A percentile compares a stretch with the other conserved stretches of the same genome.
Conservation (phyloP, 1,139 yeast genomes). For the Martiniozyma asiatica region DNA sequence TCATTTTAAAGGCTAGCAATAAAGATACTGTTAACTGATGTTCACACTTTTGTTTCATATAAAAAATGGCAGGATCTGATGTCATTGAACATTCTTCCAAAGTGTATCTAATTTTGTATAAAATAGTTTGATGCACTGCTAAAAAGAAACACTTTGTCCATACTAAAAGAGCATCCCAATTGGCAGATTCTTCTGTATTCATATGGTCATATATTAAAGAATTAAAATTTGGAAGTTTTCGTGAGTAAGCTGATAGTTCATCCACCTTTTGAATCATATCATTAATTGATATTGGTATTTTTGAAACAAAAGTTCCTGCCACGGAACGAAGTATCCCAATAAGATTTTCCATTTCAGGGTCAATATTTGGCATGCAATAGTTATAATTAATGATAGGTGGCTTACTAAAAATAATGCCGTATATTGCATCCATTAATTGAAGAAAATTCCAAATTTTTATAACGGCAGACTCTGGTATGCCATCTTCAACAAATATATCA, state of each 20-base stretch:
- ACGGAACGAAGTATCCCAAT: slow-evolving; percentile 6
- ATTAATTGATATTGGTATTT: slow-evolving; percentile 7
- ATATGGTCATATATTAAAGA: background rate
- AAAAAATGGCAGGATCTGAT: background rate
- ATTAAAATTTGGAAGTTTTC: slow-evolving; percentile 5
- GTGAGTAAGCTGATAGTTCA: slow-evolving; percentile 5
- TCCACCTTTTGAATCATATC: slow-evolving; percentile 6
- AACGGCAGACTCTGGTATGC: slow-evolving; percentile 1
- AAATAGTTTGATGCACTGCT: slow-evolving; percentile 2
- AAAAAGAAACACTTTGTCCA: background rate
- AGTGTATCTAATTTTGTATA: slow-evolving; percentile 1
- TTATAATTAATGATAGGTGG: slow-evolving; percentile 14
- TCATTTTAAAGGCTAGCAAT: slow-evolving; percentile 3
- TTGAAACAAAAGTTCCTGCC: slow-evolving; percentile 5
- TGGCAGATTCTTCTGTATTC: no score
- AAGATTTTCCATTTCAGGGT: background rate
- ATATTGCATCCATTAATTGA: slow-evolving; percentile 8
- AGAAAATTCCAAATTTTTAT: slow-evolving; percentile 9
- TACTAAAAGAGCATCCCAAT: background rate
- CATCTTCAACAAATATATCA: slow-evolving; percentile 1
- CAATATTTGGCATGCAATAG: slow-evolving; percentile 8
- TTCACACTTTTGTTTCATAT: slow-evolving; percentile 1
- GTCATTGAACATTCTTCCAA: no score
- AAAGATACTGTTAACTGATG: slow-evolving; percentile 1
- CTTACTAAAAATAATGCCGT: slow-evolving; percentile 9